Evolutionary conservation across 768 basidiomycete species (phyloP).

Genomic region (Trametes cubensis): DNA sequence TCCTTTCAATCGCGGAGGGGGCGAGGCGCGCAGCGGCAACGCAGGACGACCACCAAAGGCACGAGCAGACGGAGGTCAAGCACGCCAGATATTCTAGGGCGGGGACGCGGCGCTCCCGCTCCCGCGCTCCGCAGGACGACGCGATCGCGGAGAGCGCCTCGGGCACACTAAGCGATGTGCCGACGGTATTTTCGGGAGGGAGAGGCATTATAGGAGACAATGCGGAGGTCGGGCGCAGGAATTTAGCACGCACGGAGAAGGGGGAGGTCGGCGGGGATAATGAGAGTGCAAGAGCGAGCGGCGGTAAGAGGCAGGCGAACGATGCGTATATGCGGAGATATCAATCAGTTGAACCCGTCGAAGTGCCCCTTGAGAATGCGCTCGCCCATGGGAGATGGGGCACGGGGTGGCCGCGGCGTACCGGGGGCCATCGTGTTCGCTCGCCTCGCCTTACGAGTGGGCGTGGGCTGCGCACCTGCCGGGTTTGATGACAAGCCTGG

Average conservation of each 20-base stretch:
- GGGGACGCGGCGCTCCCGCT: background rate
- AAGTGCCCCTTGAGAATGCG: conserved; percentile 90
- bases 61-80: background rate
- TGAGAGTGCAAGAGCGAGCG: background rate
- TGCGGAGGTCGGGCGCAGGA: background rate
- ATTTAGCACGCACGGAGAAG: background rate
- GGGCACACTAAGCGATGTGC: background rate
- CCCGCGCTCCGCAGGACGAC: background rate
- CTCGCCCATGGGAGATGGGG: conserved; percentile 90
- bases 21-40: too few species aligned
- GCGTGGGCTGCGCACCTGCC: conserved; percentile 2
- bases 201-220: too few species aligned
- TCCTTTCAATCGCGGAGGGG: too few species aligned
- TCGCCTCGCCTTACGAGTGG: conserved; percentile 50
- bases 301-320: background rate
- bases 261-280: background rate
- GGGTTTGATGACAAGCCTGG: conserved; percentile 24
- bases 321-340: background rate
- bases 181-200: background rate
- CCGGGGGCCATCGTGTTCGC: conserved; percentile 55
- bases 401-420: conserved; percentile 51
- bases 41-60: background rate
- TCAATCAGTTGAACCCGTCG: conserved; percentile 77
- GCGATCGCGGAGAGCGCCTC: background rate
- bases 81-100: conserved; percentile 13